Base-by-base conservation (phyloP, 2,329 filamentous ascomycete species). In the Colletotrichum tamarilloi region DNA sequence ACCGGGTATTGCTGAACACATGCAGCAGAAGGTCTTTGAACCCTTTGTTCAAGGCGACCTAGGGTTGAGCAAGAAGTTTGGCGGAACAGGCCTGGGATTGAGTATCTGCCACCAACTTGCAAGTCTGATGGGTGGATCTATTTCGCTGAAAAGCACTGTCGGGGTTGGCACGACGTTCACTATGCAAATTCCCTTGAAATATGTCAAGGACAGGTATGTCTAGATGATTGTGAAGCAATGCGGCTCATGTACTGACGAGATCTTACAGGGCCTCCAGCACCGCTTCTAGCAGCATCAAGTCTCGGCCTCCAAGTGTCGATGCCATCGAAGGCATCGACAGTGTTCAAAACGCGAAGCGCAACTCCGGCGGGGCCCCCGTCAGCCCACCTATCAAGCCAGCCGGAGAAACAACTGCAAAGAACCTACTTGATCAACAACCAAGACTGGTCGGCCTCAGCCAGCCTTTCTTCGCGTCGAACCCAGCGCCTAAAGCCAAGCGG, bases 1-100 rank as follows among this genome's bases (percentile, higher is more conserved):
- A 0, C 95, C 95, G 0, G 95, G 95, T 32, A 97, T 98, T 68
- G 91, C 94, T 0, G 89, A 92, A 7, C 85, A 92, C 75, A 90
- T 97, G 81, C 94, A 95, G 77, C 87, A 94, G 69, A 92, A 92
- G 76, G 94, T 98, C 11, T 98, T 98, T 80, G 95, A 98, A 81
- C 95, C 95, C 0, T 98, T 98, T 79, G 94, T 98, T 0, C 95
- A 98, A 82, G 95, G 94, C n/a, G 95, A 98, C 79, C 85, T 97
- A 1, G 94, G 95, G 1, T 84, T 98, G 19, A 97, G 93, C 84
- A 97, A 95, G 81, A 97, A 97, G 79, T 97, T 92, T 79, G 95
- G 95, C 22, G 95, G 95, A 19, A 98, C 95, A 1, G 95, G 95
- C 4, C 85, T 98, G 1, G 95, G 95, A 1, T 82, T 98, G 67